Conservation (phyloP, 202 grass and related monocot species). For the Digitaria exilis region DNA sequence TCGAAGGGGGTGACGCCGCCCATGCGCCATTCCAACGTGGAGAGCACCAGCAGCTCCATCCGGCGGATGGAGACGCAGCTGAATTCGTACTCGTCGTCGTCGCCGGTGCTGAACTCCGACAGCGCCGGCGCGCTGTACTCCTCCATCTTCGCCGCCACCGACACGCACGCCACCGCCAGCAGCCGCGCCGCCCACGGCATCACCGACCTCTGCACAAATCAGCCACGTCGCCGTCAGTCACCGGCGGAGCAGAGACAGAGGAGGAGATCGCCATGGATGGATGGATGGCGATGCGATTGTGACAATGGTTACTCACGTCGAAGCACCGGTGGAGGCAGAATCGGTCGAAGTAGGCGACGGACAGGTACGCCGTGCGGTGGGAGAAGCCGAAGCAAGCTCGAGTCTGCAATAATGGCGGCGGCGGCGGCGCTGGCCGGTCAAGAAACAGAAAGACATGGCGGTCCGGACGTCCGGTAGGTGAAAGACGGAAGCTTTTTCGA, state of each 20-base stretch:
- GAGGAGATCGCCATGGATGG: no score
- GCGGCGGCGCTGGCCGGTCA: neutral
- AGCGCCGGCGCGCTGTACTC: slow-evolving; percentile 64
- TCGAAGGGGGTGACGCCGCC: slow-evolving; percentile 69
- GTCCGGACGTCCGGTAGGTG: no score
- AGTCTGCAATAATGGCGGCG: slow-evolving; percentile 54
- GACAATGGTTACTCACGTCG: no score
- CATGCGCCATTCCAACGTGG: slow-evolving; percentile 77
- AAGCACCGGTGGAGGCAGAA: slow-evolving; percentile 67
- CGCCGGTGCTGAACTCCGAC: slow-evolving; percentile 55
- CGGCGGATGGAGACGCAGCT: slow-evolving; percentile 49
- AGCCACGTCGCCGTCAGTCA: no score
- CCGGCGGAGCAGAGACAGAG: no score
- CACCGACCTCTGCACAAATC: no score
- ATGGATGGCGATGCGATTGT: no score
- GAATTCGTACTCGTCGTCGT: slow-evolving; percentile 50
- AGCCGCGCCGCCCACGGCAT: slow-evolving; percentile 71
- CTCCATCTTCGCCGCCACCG: slow-evolving; percentile 88
- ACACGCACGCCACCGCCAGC: slow-evolving; percentile 71
- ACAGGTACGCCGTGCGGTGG: slow-evolving; percentile 75
- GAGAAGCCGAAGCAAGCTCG: slow-evolving; percentile 59
- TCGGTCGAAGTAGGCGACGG: slow-evolving; percentile 72
- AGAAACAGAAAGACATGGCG: neutral
- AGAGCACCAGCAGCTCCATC: slow-evolving; percentile 85
- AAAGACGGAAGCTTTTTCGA: neutral